Evolutionary conservation across 2,329 filamentous ascomycete genomes (phyloP), one percentile per base, ranked within the genome.

Genomic region (Exophiala sp.): DNA sequence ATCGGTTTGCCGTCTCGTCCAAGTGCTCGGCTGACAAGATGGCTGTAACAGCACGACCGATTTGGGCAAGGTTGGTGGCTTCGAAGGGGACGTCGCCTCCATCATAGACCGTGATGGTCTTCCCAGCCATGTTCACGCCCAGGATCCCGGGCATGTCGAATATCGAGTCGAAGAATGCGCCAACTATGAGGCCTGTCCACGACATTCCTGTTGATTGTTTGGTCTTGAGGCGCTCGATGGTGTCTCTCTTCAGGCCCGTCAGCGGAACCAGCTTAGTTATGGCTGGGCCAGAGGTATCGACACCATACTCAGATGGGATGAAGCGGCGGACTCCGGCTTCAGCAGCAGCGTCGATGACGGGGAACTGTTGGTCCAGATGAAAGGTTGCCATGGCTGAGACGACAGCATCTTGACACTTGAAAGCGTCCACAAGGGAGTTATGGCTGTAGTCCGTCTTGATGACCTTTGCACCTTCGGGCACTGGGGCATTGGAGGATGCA

Each of bases 161-260:
- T 50, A 63, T 55, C 79, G 78, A 82, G 63, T 87, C 84, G 64
- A 87, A 84, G 66, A 87, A 82, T 2, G 78, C 69, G 0, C 83
- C 81, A 7, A 72, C 79, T 3, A 82, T 76, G 11, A 87, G 65
- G 2, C 73, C 79, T 1, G 81, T 85, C 83, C 84, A 87, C 29
- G 72, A 76, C 58, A 87, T 78, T 0, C 61, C 66, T 1, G 71
- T 63, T 18, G 69, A 67, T 55, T 77, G 69, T 58, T 78, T 77
- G 20, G 68, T 68, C 57, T 78, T 73, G 16, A 85, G 70, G 56
- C 84, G 82, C 34, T 82, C 75, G 8, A 82, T 58, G 2, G 66
- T 47, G 3, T 62, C 63, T 14, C 47, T 60, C 57, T 70, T 70
- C 10, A 59, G 54, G 3, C 24, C 36, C 29, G 68, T 66, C 0